Percentiles rank a stretch among this genome's conserved stretches.
Conservation (phyloP, 495 filamentous ascomycete species). For the Articulospora tetracladia region DNA sequence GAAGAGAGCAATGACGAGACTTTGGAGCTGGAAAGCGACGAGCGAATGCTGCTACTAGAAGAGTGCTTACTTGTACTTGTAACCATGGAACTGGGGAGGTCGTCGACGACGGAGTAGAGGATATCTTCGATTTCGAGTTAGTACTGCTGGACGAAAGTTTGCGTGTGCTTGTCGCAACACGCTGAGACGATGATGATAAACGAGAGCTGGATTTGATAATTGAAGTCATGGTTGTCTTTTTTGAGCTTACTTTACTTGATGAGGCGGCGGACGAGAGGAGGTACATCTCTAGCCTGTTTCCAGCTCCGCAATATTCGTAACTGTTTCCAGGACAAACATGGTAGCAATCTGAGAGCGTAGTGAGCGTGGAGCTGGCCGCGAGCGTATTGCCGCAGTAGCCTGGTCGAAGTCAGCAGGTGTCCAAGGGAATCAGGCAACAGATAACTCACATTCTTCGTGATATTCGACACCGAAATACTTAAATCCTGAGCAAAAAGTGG, state of each 20-base stretch:
- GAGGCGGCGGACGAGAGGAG: slow-evolving; percentile 14
- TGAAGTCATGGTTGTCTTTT: background rate
- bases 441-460: slow-evolving; percentile 43
- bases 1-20: background rate
- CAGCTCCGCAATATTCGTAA: slow-evolving; percentile 36
- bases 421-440: background rate
- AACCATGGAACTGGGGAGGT: background rate
- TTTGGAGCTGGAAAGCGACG: background rate
- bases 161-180: background rate
- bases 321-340: slow-evolving; percentile 44
- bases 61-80: background rate
- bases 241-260: background rate
- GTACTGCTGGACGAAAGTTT: background rate
- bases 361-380: slow-evolving; percentile 33
- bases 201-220: background rate
- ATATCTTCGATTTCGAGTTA: background rate
- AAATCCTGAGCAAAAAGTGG: slow-evolving; percentile 34
- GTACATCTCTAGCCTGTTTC: slow-evolving; percentile 31
- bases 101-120: background rate
- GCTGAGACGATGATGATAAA: background rate
- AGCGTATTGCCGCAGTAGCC: slow-evolving; percentile 48
- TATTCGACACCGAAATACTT: slow-evolving; percentile 49
- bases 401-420: slow-evolving; percentile 10
- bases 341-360: slow-evolving; percentile 41
- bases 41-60: slow-evolving; percentile 1